A percentile compares a stretch with the other conserved stretches of the same genome.
Evolutionary conservation across 768 basidiomycete genomes (phyloP).

Genomic region (Boletus reticuloceps): DNA sequence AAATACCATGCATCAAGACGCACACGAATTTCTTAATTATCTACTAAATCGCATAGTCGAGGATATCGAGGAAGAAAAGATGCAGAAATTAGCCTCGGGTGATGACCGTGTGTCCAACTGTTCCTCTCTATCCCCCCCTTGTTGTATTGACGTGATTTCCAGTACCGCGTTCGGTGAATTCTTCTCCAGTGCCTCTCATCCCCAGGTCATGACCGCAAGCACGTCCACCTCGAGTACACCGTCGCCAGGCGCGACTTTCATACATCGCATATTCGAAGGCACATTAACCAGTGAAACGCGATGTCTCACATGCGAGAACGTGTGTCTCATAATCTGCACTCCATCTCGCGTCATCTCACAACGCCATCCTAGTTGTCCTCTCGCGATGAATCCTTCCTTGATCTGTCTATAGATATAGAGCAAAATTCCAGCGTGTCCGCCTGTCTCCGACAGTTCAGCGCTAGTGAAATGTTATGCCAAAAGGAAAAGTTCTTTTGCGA

Average conservation of each 20-base stretch:
- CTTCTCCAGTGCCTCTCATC: conserved; percentile 48
- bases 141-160: conserved; percentile 5
- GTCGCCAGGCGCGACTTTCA: conserved; percentile 65
- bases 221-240: conserved; percentile 47
- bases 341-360: conserved; percentile 11
- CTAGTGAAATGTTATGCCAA: conserved; percentile 97
- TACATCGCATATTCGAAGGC: conserved; percentile 93
- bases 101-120: conserved; percentile 62
- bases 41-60: conserved; percentile 91
- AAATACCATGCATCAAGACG: conserved; percentile 94
- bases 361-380: conserved; percentile 64
- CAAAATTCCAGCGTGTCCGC: conserved; percentile 96
- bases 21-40: conserved; percentile 97
- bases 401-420: conserved; percentile 99
- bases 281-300: conserved; percentile 94
- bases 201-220: conserved; percentile 39
- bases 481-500: conserved; percentile 99
- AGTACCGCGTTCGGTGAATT: conserved; percentile 64
- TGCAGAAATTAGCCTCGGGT: conserved; percentile 40
- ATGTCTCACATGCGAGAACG: conserved; percentile 97
- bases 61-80: conserved; percentile 78
- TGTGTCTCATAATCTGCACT: conserved; percentile 37
- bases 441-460: conserved; percentile 94
- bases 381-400: conserved; percentile 94
- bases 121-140: background rate